Evolutionary conservation across 345 rosid genomes (phyloP).

Genomic region (Diplotaxis tenuifolia): DNA sequence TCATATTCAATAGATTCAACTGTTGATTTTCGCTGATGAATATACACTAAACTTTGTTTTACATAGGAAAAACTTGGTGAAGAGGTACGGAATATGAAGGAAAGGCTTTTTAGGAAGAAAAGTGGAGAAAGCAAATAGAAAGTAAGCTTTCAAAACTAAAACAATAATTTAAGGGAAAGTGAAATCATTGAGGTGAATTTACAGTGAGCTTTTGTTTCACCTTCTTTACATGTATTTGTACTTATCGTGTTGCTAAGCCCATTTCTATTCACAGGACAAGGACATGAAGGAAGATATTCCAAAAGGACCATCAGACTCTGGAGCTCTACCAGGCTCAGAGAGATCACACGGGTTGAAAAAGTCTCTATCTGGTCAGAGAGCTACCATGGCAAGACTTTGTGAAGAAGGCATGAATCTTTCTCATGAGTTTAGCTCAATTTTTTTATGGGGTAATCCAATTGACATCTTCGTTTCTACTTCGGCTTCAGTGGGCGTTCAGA

Average conservation of each 20-base stretch:
- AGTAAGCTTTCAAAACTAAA: conserved; percentile 58
- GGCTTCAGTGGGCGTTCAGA: conserved; percentile 74
- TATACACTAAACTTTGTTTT: neutral
- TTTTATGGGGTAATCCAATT: neutral
- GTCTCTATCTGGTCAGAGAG: no score
- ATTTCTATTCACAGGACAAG: conserved; percentile 46
- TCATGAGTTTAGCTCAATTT: neutral
- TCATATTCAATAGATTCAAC: conserved; percentile 2
- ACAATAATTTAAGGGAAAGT: conserved; percentile 50
- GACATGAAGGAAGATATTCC: no score
- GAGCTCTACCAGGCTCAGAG: conserved; percentile 39
- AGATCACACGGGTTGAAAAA: conserved; percentile 60
- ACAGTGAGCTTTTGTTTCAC: conserved; percentile 9
- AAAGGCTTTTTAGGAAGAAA: conserved; percentile 68
- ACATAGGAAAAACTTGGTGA: no score
- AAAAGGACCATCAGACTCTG: no score
- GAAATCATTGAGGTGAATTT: conserved; percentile 53
- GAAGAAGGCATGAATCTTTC: no score
- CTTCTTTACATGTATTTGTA: no score
- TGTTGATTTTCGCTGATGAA: neutral
- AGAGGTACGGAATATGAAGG: no score
- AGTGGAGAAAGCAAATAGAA: conserved; percentile 61
- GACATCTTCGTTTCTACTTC: conserved; percentile 25
- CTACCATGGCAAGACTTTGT: no score
- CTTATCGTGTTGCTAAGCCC: conserved; percentile 43